phyloP scores from a whole-genome alignment of 176 grass and related monocot genomes.

The Hsuehochloa calcarea region DNA sequence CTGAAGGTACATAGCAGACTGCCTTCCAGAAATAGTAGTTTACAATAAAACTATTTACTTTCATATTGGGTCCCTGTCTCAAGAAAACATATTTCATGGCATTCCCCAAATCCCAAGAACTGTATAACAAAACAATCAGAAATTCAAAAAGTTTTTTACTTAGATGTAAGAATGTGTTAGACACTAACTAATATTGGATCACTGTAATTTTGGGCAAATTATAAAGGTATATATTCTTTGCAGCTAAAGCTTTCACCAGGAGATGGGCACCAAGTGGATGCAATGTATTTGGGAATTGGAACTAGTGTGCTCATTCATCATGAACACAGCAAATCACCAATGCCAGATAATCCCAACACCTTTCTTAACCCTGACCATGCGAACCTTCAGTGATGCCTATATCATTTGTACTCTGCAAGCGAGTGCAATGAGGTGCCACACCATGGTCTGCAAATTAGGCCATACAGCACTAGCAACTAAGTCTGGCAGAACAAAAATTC shows the following conservation, averaged over 20 bases:
- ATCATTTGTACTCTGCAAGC: not conserved
- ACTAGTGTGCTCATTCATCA: not conserved
- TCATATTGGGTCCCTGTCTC: not conserved
- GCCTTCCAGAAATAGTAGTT: not conserved
- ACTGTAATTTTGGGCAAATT: not conserved
- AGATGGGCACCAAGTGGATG: not conserved
- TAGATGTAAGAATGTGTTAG: slow-evolving; percentile 6
- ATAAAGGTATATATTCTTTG: not conserved
- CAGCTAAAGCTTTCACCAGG: not conserved
- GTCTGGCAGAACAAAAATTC: not conserved
- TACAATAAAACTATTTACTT: not conserved
- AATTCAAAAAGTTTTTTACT: not conserved
- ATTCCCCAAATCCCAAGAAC: not conserved
- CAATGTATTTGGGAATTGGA: not conserved
- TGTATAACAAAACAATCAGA: not conserved
- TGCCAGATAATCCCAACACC: not conserved
- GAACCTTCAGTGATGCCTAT: not conserved
- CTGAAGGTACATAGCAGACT: not conserved
- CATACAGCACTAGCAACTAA: not conserved
- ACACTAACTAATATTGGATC: not conserved
- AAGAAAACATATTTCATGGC: not conserved
- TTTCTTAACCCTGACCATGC: not conserved
- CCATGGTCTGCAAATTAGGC: not conserved
- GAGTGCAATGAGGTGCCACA: not conserved
- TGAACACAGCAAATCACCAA: not conserved